Conservation (phyloP, 805 yeast species). For the Huiozyma sinensis region DNA sequence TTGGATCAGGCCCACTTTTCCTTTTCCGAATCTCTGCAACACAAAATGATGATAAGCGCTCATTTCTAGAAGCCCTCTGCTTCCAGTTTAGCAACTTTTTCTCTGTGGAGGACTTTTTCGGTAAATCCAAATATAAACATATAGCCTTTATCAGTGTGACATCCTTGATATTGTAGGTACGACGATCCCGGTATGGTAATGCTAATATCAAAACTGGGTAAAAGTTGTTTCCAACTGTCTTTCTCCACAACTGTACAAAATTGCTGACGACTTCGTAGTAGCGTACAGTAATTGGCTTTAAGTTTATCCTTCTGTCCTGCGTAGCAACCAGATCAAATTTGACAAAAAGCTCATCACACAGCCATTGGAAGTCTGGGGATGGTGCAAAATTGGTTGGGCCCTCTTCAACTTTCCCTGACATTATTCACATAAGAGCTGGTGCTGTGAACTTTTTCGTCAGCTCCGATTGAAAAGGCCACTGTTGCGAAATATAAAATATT, state of each 20-base stretch:
- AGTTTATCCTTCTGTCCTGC: constrained; percentile 5
- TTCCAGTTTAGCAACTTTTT: constrained; percentile 39
- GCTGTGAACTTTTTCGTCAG: too few species aligned
- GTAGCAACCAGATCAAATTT: constrained; percentile 17
- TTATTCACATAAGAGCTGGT: too few species aligned
- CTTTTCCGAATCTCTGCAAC: constrained; percentile 36
- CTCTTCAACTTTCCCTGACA: background rate
- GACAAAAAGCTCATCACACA: constrained; percentile 26
- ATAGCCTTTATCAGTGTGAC: constrained; percentile 42
- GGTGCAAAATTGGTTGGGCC: constrained; percentile 24
- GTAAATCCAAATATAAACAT: constrained; percentile 44
- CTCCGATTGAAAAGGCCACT: too few species aligned
- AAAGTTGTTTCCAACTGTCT: constrained; percentile 48
- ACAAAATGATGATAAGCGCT: constrained; percentile 38
- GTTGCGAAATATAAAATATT: too few species aligned
- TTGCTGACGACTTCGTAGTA: constrained; percentile 24
- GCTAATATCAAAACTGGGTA: constrained; percentile 55
- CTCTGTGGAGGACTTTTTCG: constrained; percentile 53
- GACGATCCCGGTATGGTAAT: constrained; percentile 52
- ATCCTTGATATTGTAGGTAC: constrained; percentile 58
- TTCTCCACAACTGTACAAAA: constrained; percentile 43
- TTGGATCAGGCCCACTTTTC: constrained; percentile 33
- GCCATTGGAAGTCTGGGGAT: constrained; percentile 30
- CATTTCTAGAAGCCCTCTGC: constrained; percentile 30
- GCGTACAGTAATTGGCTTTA: constrained; percentile 13